Base-by-base conservation (phyloP, 169 alveolate species). In the Plasmodium berghei region DNA sequence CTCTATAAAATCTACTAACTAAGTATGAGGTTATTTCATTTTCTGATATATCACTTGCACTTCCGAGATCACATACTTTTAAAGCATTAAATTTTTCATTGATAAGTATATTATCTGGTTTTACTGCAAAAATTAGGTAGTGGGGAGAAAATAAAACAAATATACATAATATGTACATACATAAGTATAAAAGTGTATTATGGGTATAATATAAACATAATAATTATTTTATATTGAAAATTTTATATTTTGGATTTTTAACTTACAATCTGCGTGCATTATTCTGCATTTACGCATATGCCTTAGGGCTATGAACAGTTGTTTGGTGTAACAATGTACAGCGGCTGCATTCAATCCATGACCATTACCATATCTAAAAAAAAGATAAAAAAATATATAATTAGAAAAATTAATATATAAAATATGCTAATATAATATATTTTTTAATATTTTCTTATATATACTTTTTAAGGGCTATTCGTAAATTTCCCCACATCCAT, bases 11-110 rank as follows among this genome's bases (percentile, higher is more conserved):
- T 42, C 99, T 72, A 89, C 99, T 96, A 56, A 96, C 99, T 52
- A 98, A 93, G 88, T 98, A 96, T 56, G 99, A 97, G 9, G 98
- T 96, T 58, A 97, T 93, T 22, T 94, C 95, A 59, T 94, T 96
- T 89, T 98, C 99, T 16, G 96, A 94, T 52, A 93, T 93, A 69
- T 95, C 95, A 63, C 97, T 87, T 40, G 99, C 98, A 67, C 98
- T 96, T 56, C 99, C 99, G 73, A 98, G 96, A 89, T 98, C 99
- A 87, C 99, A 96, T n/a, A 98, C 96, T 93, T 97, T 97, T 22
- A 98, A 62, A 52, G 92, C 94, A 80, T 92, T 91, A 63, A 94
- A 92, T 73, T 96, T 97, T 49, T 95, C 94, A 59, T 95, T 93
- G 9, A 98, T 95, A 61, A 98, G 87, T 10, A 98, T 97, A 93